phyloP scores from a whole-genome alignment of 352 stramenopile species.

The Phytophthora meadii region DNA sequence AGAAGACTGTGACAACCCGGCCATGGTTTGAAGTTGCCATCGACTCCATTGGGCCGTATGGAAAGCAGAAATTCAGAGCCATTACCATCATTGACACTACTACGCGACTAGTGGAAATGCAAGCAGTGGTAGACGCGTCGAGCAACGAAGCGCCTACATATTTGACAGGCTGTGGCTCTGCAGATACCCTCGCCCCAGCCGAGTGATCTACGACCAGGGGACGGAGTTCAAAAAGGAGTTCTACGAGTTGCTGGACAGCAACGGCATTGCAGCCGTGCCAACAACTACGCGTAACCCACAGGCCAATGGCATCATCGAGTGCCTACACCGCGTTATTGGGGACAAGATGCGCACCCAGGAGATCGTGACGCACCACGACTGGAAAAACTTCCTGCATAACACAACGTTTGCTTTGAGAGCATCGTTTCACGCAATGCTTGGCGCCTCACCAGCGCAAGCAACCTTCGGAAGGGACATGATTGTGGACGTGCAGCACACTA shows the following conservation, averaged over 20 bases:
- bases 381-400: too few relatives aligned
- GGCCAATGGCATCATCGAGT: slow-evolving; percentile 11
- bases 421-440: too few relatives aligned
- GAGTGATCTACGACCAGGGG: slow-evolving; percentile 6
- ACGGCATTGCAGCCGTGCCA: neutral
- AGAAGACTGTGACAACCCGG: slow-evolving; percentile 4
- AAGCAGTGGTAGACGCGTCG: neutral
- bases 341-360: neutral
- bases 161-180: slow-evolving; percentile 7
- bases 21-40: slow-evolving; percentile 1
- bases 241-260: slow-evolving; percentile 8
- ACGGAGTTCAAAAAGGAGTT: neutral
- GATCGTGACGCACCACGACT: too few relatives aligned
- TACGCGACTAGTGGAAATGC: slow-evolving; percentile 9
- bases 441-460: too few relatives aligned
- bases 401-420: too few relatives aligned
- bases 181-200: neutral
- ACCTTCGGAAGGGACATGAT: too few relatives aligned
- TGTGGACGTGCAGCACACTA: too few relatives aligned
- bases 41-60: slow-evolving; percentile 8
- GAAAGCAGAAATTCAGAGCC: slow-evolving; percentile 6
- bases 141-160: slow-evolving; percentile 1
- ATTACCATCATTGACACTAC: slow-evolving; percentile 10
- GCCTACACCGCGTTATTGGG: slow-evolving; percentile 3
- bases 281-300: slow-evolving; percentile 8